Base-by-base conservation (phyloP, 1,284 basidiomycete species). In the Waitea zeae region DNA sequence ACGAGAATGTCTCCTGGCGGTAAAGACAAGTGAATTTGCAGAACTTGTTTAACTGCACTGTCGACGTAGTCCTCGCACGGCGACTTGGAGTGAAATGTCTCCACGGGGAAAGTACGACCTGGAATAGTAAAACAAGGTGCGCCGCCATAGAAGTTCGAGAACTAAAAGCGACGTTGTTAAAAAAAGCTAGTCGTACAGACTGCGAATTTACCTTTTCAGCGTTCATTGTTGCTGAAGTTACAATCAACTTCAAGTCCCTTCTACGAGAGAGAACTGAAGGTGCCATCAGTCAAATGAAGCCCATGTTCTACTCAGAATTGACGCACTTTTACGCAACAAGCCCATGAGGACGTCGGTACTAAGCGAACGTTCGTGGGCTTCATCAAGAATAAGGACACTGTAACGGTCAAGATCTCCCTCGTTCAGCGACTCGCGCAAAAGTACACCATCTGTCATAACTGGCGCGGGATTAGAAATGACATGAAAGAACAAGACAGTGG, bases 31-130 rank as follows among this genome's bases (percentile, higher is more conserved):
- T 98, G 95, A 35, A 99, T 97, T 48, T 93, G 86, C 5, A 98
- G 65, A 5, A 96, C 83, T 57, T 98, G 92, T 59, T 97, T 98
- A 42, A 99, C 92, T 0, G 95, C 84, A 41, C 83, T 79, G 49
- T 98, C 95, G 39, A 99, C 95, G 48, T 98, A 99, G 50, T 99
- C 95, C 49, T 97, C 93, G 49, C 92, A 97, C 0, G 95, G 95
- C 0, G 90, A 90, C 52, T 97, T 97, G 33, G 84, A 69, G 57
- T 96, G 95, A 59, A 83, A 84, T 12, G 79, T 86, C 51, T 99
- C 95, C 38, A 99, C 95, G 0, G 95, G 95, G 65, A 98, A 98
- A 1, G 95, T 97, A 41, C 95, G 78, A 30, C 95, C 95, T 1
- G 95, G 95, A 47, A 98, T 98, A 3, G 90, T 97, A 56, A 87